These are phyloP conservation scores for Fusarium sp. DNA, from an alignment of 2,329 filamentous ascomycete species.

Conservation along the genomic window DNA sequence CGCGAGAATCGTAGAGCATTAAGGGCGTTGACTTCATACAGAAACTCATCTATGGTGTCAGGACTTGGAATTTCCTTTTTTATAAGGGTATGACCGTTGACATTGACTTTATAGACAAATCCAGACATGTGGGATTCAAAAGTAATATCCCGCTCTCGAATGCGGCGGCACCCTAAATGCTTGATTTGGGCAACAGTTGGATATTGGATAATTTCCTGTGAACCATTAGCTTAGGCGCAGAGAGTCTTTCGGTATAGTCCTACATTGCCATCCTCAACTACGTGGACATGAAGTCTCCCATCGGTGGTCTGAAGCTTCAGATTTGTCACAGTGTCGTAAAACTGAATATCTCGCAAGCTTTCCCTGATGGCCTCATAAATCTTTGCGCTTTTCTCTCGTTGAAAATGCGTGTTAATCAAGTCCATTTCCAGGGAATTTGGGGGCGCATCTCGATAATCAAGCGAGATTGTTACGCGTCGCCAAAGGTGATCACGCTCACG, in stretches of 20 bases:
- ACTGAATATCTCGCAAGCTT: conserved; percentile 92
- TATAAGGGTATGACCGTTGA: conserved; percentile 78
- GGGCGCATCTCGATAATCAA: conserved; percentile 88
- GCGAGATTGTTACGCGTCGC: conserved; percentile 90
- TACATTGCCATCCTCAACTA: conserved; percentile 93
- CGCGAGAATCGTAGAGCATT: conserved; percentile 78
- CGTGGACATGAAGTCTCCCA: conserved; percentile 91
- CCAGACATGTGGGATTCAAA: conserved; percentile 96
- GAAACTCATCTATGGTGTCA: conserved; percentile 94
- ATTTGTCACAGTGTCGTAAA: conserved; percentile 96
- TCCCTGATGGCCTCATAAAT: conserved; percentile 97
- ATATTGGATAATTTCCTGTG: conserved; percentile 88
- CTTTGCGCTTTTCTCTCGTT: conserved; percentile 90
- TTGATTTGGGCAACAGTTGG: conserved; percentile 79
- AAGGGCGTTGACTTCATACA: conserved; percentile 98
- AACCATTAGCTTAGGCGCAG: conserved; percentile 29
- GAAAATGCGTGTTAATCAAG: conserved; percentile 80
- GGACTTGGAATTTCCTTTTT: conserved; percentile 99
- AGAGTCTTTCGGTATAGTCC: conserved; percentile 48
- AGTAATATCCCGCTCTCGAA: conserved; percentile 79
- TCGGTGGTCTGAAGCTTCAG: conserved; percentile 92
- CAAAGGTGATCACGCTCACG: conserved; percentile 83
- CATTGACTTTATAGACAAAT: conserved; percentile 93
- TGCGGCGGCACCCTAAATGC: conserved; percentile 75
- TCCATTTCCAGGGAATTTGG: conserved; percentile 88